Evolutionary conservation across 148 eudicot species (phyloP).

Genomic region (Camellia japonica): DNA sequence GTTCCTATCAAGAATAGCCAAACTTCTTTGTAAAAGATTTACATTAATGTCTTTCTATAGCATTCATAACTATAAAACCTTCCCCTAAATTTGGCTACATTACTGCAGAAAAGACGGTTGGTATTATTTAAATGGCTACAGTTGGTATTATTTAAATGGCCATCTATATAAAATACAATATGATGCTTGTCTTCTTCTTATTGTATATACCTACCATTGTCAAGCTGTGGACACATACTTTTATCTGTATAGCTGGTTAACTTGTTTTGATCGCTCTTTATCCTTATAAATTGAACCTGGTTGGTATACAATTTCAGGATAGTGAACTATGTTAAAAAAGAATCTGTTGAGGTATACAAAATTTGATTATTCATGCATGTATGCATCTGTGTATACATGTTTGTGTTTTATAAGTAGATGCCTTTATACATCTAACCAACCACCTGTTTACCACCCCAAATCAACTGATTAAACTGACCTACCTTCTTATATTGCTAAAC

Average conservation of each 20-base stretch:
- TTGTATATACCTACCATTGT: no score
- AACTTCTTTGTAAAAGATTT: slow-evolving; percentile 22
- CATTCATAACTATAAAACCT: slow-evolving; percentile 17
- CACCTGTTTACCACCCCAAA: slow-evolving; percentile 15
- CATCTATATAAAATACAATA: not conserved
- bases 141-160: not conserved
- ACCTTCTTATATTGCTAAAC: slow-evolving; percentile 29
- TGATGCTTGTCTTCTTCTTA: not conserved
- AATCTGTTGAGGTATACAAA: no score
- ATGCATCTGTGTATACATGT: not conserved
- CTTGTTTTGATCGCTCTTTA: no score
- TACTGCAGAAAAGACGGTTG: not conserved
- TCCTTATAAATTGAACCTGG: no score
- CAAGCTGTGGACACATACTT: not conserved
- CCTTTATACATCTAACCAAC: not conserved
- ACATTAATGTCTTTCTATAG: slow-evolving; percentile 11
- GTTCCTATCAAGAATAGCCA: not conserved
- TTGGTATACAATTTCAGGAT: no score
- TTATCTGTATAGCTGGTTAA: not conserved
- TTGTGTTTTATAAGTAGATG: not conserved
- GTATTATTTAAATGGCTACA: not conserved
- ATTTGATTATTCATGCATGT: not conserved
- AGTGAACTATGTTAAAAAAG: no score
- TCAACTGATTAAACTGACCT: slow-evolving; percentile 34
- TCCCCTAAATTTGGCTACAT: not conserved